These are phyloP conservation scores for Magnolia changhungtana DNA, from an alignment of 164 flowering plant genomes.

Conservation along the genomic window DNA sequence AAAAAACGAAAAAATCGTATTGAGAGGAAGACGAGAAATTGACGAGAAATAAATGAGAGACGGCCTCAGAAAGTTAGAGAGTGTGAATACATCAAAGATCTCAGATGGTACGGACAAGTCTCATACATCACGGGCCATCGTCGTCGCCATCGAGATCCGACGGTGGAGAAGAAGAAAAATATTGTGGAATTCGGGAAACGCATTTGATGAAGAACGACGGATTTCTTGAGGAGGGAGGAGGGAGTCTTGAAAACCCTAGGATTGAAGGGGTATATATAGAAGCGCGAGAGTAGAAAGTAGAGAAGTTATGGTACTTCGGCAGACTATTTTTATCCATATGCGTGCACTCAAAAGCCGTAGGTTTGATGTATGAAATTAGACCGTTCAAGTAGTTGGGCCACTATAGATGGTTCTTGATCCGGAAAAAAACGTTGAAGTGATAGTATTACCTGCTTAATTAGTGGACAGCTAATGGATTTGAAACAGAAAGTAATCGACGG, in stretches of 20 bases:
- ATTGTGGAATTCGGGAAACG: no score
- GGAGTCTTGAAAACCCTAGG: background rate
- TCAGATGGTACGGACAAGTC: constrained; percentile 4
- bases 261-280: background rate
- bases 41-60: background rate
- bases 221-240: background rate
- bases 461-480: no score
- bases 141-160: background rate
- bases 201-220: background rate
- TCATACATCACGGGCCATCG: background rate
- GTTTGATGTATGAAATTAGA: no score
- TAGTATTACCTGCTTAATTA: no score
- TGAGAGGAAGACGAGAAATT: background rate
- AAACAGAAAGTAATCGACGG: no score
- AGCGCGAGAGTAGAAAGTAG: background rate
- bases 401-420: no score
- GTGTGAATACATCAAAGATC: background rate
- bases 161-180: background rate
- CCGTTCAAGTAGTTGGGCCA: no score
- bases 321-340: no score
- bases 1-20: background rate
- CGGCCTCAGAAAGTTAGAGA: constrained; percentile 3
- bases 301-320: no score
- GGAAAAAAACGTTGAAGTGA: no score
- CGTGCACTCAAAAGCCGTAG: no score